A percentile compares a stretch with the other conserved stretches of the same genome.
Evolutionary conservation across 2,329 filamentous ascomycete genomes (phyloP).

Genomic region (Trichoderma atrobrunneum): DNA sequence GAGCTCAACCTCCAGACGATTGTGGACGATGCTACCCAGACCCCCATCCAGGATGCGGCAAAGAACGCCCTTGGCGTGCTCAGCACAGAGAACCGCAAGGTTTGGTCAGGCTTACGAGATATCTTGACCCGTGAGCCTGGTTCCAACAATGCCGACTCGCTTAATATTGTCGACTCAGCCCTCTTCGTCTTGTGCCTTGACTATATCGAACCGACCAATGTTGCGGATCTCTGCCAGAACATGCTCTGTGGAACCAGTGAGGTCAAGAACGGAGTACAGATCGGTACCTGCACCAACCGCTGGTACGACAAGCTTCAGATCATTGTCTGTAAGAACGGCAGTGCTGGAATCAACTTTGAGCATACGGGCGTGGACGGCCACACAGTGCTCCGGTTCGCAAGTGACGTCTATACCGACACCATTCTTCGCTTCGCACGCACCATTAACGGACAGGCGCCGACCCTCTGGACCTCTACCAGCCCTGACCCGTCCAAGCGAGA

Average conservation of each 20-base stretch:
- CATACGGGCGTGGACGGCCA: conserved; percentile 98
- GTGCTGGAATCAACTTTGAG: conserved; percentile 98
- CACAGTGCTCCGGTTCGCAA: conserved; percentile 92
- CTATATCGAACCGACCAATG: conserved; percentile 79
- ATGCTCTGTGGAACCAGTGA: conserved; percentile 97
- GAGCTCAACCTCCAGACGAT: conserved; percentile 89
- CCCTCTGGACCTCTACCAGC: conserved; percentile 84
- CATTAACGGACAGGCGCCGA: conserved; percentile 91
- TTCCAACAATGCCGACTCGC: conserved; percentile 92
- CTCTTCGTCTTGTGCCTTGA: conserved; percentile 91
- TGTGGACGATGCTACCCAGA: conserved; percentile 84
- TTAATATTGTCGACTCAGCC: conserved; percentile 93
- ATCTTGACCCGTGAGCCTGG: conserved; percentile 79
- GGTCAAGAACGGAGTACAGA: conserved; percentile 88
- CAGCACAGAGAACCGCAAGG: conserved; percentile 93
- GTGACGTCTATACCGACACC: conserved; percentile 95
- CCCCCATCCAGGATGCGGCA: conserved; percentile 89
- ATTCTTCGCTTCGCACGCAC: conserved; percentile 92
- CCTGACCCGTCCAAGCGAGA: conserved; percentile 92
- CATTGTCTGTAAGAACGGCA: conserved; percentile 98
- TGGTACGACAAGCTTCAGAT: conserved; percentile 99
- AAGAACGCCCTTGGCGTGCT: conserved; percentile 90
- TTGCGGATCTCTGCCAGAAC: conserved; percentile 88
- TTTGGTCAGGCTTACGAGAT: conserved; percentile 89
- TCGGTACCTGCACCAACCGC: conserved; percentile 94